These are phyloP conservation scores for Elymus sibiricus DNA, from an alignment of 176 grass and related monocot species.

Conservation along the genomic window DNA sequence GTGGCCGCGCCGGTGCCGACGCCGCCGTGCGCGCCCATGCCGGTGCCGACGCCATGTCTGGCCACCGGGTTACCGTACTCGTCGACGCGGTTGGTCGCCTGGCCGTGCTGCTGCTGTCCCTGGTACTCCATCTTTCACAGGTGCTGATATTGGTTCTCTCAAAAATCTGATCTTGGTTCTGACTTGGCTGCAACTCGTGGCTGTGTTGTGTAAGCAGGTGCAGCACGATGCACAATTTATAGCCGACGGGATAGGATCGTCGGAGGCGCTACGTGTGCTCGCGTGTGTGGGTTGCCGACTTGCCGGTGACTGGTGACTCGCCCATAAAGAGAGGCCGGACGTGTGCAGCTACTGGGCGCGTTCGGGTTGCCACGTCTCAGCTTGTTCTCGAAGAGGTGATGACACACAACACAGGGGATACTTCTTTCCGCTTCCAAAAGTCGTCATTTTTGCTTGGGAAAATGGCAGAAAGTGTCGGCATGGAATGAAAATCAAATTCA, in stretches of 20 bases:
- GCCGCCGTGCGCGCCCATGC: not conserved
- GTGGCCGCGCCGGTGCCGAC: not conserved
- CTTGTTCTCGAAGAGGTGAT: not conserved
- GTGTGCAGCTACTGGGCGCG: not conserved
- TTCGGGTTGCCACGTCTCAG: not conserved
- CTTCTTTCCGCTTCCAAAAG: not conserved
- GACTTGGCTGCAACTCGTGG: not conserved
- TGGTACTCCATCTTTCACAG: not conserved
- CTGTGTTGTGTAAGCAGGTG: not conserved
- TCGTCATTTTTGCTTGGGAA: not conserved
- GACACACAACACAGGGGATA: not conserved
- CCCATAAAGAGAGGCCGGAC: not conserved
- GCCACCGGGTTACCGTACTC: constrained; percentile 41
- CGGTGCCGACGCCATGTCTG: not conserved
- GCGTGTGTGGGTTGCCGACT: not conserved
- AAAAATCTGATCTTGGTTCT: too few relatives aligned
- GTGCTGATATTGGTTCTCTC: not conserved
- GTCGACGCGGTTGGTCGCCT: constrained; percentile 30
- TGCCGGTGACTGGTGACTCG: not conserved
- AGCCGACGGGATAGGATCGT: not conserved
- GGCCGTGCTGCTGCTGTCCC: constrained; percentile 16
- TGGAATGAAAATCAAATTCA: too few relatives aligned
- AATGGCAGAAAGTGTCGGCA: too few relatives aligned
- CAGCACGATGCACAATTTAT: not conserved
- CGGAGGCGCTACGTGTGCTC: not conserved